phyloP scores from a whole-genome alignment of 2,329 filamentous ascomycete species.

The Akanthomyces lecanii region DNA sequence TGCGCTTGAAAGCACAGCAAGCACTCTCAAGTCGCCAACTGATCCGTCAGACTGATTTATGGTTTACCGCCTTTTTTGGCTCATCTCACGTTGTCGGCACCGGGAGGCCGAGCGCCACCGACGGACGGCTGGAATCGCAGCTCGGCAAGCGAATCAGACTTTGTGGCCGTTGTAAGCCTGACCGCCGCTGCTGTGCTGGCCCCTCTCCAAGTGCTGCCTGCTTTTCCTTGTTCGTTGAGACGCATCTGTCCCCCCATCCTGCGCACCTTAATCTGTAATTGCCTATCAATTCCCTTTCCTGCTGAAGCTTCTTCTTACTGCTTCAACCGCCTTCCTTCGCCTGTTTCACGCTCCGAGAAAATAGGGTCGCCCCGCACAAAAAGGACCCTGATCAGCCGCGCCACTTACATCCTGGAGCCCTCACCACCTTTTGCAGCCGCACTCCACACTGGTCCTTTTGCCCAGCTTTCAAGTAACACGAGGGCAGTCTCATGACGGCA shows the following conservation, averaged over 20 bases:
- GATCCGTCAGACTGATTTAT: not conserved
- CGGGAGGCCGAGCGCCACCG: not conserved
- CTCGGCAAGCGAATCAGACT: not conserved
- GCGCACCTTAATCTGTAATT: too few species aligned
- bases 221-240: not conserved
- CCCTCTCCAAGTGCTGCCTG: too few species aligned
- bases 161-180: not conserved
- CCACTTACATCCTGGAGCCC: not conserved
- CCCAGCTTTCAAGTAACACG: not conserved
- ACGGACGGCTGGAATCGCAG: not conserved
- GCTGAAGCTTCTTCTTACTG: not conserved
- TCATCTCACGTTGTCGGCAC: not conserved
- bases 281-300: too few species aligned
- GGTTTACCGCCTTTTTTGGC: conserved; percentile 1
- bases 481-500: conserved; percentile 3
- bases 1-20: too few species aligned
- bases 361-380: not conserved
- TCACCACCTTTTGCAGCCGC: not conserved
- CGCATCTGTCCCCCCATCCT: too few species aligned
- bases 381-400: conserved; percentile 12
- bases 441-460: not conserved
- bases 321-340: not conserved
- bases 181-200: not conserved
- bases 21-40: too few species aligned
- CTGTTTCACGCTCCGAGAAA: not conserved